These are phyloP conservation scores for Colletotrichum abscissum DNA, from an alignment of 2,329 filamentous ascomycete species.

Conservation along the genomic window DNA sequence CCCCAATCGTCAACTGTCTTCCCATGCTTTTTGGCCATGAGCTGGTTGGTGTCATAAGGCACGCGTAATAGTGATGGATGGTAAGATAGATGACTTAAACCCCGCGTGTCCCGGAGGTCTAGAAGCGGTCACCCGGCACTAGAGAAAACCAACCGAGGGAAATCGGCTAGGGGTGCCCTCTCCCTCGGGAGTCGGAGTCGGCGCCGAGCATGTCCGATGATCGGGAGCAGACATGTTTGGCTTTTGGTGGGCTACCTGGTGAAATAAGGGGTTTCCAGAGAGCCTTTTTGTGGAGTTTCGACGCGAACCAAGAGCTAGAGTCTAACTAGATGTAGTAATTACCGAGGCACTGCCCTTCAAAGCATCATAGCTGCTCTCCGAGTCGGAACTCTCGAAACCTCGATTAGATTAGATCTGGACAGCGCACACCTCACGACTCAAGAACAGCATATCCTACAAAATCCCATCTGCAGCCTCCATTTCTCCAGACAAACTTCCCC, in stretches of 20 bases:
- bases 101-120: not conserved
- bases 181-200: constrained; percentile 1
- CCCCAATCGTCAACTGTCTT: not conserved
- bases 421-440: constrained; percentile 1
- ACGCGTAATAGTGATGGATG: not conserved
- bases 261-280: not conserved
- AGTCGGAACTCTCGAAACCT: constrained; percentile 21
- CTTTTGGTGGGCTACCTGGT: constrained; percentile 3
- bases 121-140: not conserved
- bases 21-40: not conserved
- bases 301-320: not conserved
- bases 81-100: no score
- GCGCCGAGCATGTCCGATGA: constrained; percentile 28
- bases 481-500: constrained; percentile 9
- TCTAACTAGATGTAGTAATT: constrained; percentile 27
- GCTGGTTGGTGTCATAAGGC: not conserved
- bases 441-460: constrained; percentile 18
- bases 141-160: not conserved
- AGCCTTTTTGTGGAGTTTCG: constrained; percentile 2
- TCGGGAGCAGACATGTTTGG: not conserved
- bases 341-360: constrained; percentile 22
- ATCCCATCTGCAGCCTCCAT: not conserved
- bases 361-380: constrained; percentile 27
- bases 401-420: constrained; percentile 23
- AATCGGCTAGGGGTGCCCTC: not conserved